Percentiles rank a stretch among this genome's conserved stretches.
These are phyloP conservation scores for Amaranthus hypochondriacus DNA, from an alignment of 148 eudicot species.

Conservation along the genomic window DNA sequence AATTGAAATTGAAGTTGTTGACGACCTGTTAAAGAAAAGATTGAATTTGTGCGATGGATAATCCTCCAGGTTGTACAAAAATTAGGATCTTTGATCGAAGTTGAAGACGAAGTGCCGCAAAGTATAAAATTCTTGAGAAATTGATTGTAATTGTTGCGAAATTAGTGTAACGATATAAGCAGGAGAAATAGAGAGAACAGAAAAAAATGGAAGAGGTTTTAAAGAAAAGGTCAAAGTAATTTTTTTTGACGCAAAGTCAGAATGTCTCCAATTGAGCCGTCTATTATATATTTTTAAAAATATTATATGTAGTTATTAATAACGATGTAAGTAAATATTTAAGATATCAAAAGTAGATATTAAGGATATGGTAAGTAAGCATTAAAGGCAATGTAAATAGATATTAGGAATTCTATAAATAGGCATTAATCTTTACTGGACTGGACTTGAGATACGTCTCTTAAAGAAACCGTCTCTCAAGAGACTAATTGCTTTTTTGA, in stretches of 20 bases:
- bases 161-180: not conserved
- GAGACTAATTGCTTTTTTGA: too few species aligned
- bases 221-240: constrained; percentile 17
- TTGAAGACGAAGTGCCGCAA: constrained; percentile 1
- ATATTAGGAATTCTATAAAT: too few species aligned
- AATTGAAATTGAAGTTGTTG: not conserved
- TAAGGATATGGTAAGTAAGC: too few species aligned
- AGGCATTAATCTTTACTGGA: too few species aligned
- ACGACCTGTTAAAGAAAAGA: constrained; percentile 1
- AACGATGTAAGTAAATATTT: too few species aligned
- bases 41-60: constrained; percentile 1
- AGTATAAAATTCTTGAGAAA: constrained; percentile 1
- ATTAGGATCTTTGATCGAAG: constrained; percentile 9
- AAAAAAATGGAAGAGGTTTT: not conserved
- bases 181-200: not conserved
- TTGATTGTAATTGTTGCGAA: not conserved
- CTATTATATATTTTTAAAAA: too few species aligned
- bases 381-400: too few species aligned
- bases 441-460: too few species aligned
- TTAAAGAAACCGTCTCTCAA: too few species aligned
- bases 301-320: too few species aligned
- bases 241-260: not conserved
- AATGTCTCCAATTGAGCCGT: too few species aligned
- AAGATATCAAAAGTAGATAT: too few species aligned
- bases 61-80: not conserved